These are phyloP conservation scores for Fusarium nurragi DNA, from an alignment of 2,329 filamentous ascomycete genomes.

Conservation along the genomic window DNA sequence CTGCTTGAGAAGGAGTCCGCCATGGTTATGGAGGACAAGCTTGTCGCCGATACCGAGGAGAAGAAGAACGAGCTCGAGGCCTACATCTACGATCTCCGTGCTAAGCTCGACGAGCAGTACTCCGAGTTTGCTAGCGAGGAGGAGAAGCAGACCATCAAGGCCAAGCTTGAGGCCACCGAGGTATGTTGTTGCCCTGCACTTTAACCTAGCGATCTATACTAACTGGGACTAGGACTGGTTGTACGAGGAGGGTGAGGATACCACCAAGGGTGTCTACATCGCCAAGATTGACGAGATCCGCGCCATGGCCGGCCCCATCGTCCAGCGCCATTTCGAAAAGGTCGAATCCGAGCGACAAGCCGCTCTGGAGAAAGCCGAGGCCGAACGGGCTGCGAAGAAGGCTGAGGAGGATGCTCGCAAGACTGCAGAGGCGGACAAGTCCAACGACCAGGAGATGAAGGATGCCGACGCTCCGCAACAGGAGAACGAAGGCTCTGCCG, in stretches of 20 bases:
- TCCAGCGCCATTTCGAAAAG: slow-evolving; percentile 96
- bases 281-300: slow-evolving; percentile 97
- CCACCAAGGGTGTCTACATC: slow-evolving; percentile 91
- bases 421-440: slow-evolving; percentile 62
- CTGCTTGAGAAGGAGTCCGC: slow-evolving; percentile 82
- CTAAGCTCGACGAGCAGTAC: slow-evolving; percentile 94
- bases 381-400: slow-evolving; percentile 81
- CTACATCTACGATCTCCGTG: slow-evolving; percentile 95
- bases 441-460: slow-evolving; percentile 70
- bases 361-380: slow-evolving; percentile 78
- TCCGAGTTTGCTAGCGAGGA: slow-evolving; percentile 88
- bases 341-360: slow-evolving; percentile 85
- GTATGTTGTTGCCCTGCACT: slow-evolving; percentile 63
- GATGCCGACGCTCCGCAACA: slow-evolving; percentile 66
- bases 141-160: slow-evolving; percentile 87
- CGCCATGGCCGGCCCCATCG: slow-evolving; percentile 86
- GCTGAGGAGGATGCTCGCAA: slow-evolving; percentile 66
- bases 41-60: slow-evolving; percentile 96
- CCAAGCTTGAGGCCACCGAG: slow-evolving; percentile 85
- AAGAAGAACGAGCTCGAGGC: slow-evolving; percentile 99
- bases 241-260: slow-evolving; percentile 95
- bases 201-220: slow-evolving; percentile 3
- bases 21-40: slow-evolving; percentile 99
- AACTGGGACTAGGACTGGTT: slow-evolving; percentile 83
- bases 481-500: slow-evolving; percentile 57